Evolutionary conservation across 441 rosid species (phyloP).

Genomic region (Flueggea neowawraea): DNA sequence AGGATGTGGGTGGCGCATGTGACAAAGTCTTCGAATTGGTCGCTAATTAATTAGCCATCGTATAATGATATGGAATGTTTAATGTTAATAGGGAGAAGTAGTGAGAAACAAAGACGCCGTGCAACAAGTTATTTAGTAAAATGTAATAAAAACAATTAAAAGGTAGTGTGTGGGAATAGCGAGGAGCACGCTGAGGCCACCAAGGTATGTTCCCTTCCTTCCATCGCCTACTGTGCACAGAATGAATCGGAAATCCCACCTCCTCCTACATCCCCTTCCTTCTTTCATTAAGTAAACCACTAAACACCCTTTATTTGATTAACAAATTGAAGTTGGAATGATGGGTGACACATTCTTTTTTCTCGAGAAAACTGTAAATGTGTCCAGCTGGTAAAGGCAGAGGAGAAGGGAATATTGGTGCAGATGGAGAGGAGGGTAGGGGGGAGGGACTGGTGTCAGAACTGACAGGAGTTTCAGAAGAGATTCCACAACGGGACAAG

Average conservation of each 20-base stretch:
- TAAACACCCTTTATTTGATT: not conserved
- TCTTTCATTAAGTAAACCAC: not conserved
- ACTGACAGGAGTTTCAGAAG: not conserved
- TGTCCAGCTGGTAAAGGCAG: constrained; percentile 21
- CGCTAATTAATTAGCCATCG: no score
- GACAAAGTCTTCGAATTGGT: no score
- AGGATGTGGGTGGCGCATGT: no score
- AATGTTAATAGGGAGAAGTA: no score
- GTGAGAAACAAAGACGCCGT: no score
- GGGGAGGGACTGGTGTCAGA: not conserved
- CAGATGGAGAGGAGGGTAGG: constrained; percentile 4
- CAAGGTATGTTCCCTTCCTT: constrained; percentile 21
- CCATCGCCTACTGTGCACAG: constrained; percentile 1
- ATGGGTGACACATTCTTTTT: not conserved
- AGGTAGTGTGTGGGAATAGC: constrained; percentile 2
- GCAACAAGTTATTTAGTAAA: not conserved
- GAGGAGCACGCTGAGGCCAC: constrained; percentile 18
- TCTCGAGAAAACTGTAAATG: constrained; percentile 10
- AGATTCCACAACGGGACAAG: not conserved
- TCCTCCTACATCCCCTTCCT: not conserved
- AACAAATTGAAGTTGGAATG: not conserved
- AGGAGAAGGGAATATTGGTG: constrained; percentile 36
- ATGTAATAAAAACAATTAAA: not conserved
- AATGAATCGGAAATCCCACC: constrained; percentile 19
- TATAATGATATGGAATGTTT: no score